Evolutionary conservation across 768 basidiomycete genomes (phyloP).

Genomic region (Albatrellus ellisii): DNA sequence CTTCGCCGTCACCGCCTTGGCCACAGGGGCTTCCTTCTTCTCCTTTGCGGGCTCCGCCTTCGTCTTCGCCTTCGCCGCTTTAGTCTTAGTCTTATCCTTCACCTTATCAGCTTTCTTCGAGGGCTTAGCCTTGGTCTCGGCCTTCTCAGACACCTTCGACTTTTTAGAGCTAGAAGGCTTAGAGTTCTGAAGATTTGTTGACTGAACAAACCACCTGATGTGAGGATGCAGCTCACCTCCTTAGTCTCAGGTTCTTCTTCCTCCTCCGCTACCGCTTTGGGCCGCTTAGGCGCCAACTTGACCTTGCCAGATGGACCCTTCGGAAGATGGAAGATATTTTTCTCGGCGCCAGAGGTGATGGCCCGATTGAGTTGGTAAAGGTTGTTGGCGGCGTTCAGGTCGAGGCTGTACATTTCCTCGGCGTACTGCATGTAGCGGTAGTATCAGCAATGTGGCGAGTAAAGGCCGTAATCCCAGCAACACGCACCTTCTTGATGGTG

Average conservation of each 20-base stretch:
- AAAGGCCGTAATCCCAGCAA: background rate
- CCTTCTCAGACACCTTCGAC: conserved; percentile 14
- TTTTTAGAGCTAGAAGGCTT: conserved; percentile 21
- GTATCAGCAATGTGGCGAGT: background rate
- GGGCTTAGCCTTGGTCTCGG: conserved; percentile 17
- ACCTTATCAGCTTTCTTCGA: conserved; percentile 16
- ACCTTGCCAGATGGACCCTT: conserved; percentile 64
- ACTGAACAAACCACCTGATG: conserved; percentile 6
- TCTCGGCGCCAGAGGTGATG: conserved; percentile 37
- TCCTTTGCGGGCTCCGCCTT: conserved; percentile 23
- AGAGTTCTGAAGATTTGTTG: conserved; percentile 16
- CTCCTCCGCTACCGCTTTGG: conserved; percentile 25
- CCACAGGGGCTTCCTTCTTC: conserved; percentile 22
- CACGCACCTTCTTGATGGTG: conserved; percentile 48
- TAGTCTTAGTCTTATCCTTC: conserved; percentile 9
- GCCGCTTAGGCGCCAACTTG: conserved; percentile 49
- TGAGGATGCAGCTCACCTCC: conserved; percentile 1
- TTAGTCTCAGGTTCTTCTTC: conserved; percentile 39
- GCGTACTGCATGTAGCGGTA: conserved; percentile 27
- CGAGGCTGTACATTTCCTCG: conserved; percentile 39
- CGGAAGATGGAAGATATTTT: conserved; percentile 40
- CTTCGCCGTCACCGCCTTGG: conserved; percentile 18
- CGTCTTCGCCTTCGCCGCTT: conserved; percentile 20
- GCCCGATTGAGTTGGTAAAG: conserved; percentile 37
- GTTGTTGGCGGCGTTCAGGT: conserved; percentile 30